Evolutionary conservation across 169 alveolate species (phyloP), one percentile per base, ranked within the genome.

Genomic region (Cryptosporidium bovis): DNA sequence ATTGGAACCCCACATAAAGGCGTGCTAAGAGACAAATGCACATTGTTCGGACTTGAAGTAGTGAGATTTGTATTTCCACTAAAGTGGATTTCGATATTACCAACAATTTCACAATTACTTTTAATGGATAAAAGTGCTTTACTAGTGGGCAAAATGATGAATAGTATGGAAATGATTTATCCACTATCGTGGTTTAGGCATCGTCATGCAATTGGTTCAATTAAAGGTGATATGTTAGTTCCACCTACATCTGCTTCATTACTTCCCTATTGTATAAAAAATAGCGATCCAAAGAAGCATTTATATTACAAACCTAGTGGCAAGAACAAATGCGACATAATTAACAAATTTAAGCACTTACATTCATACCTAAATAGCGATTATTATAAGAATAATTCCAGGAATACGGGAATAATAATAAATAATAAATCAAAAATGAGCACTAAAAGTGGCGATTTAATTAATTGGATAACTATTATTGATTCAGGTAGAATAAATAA

Each of bases 231-330:
- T 77, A 44, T 77, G 34, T 27, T 77, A 44, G 87, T 77, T n/a
- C 87, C 87, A 44, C 87, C 87, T 34, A 77, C 87, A 12, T 77
- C 87, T 8, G 87, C 87, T 40, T 77, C 87, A 13, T 66, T 77
- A 18, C 62, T 77, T 18, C 87, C 71, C 7, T 48, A 48, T 36
- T 77, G 87, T 50, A 24, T 60, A 58, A 40, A 77, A 8, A 77
- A 62, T 56, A 46, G 36, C 13, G 33, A 15, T 64, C 40, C 27
- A 7, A 29, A 53, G 16, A 20, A 31, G 15, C 27, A 58, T 36
- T 40, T 44, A 24, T 58, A 58, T 16, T 55, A 62, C 40, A 27
- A 18, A 53, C 29, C 46, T 7, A 56, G 31, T 7, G 27, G 51
- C 7, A 10, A 69, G 4, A 69, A 53, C 15, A 20, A 53, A 53